A percentile compares a stretch with the other conserved stretches of the same genome.
These are phyloP conservation scores for Cryptococcus sp. DNA, from an alignment of 1,284 basidiomycete genomes.

Conservation along the genomic window DNA sequence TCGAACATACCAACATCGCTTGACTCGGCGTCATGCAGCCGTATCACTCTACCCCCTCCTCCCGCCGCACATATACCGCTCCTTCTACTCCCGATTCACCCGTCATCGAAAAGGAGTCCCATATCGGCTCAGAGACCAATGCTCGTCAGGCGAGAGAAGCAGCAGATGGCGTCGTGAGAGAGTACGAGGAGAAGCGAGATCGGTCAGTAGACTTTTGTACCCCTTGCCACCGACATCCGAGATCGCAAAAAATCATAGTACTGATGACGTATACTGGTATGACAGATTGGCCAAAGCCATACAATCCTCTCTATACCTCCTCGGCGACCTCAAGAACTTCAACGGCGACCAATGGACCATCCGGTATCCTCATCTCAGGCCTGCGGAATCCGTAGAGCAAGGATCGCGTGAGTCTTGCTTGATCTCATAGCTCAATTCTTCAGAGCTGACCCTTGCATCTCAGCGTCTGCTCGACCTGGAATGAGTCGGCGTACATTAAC, in stretches of 20 bases:
- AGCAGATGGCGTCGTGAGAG: conserved; percentile 43
- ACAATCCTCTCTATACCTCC: conserved; percentile 67
- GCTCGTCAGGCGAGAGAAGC: conserved; percentile 36
- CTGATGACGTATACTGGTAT: not conserved
- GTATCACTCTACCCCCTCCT: conserved; percentile 29
- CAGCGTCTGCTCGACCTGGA: conserved; percentile 36
- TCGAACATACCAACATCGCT: too few relatives aligned
- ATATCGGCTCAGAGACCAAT: conserved; percentile 37
- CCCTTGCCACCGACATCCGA: not conserved
- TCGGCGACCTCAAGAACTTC: conserved; percentile 74
- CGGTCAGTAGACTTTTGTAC: conserved; percentile 34
- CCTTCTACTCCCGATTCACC: conserved; percentile 39
- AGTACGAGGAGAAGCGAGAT: conserved; percentile 52
- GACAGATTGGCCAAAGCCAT: conserved; percentile 72
- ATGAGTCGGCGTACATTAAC: conserved; percentile 67
- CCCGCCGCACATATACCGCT: conserved; percentile 2
- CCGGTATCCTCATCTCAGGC: conserved; percentile 65
- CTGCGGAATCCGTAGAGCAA: conserved; percentile 15
- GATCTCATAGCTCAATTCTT: not conserved
- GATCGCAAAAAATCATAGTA: not conserved
- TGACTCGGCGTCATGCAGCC: conserved; percentile 40
- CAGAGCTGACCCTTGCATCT: not conserved
- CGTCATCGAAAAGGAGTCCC: conserved; percentile 45
- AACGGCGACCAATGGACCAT: conserved; percentile 85
- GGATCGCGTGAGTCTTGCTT: conserved; percentile 18